Base-by-base conservation (phyloP, 2,329 filamentous ascomycete genomes). In the Fusarium phyllophilum region DNA sequence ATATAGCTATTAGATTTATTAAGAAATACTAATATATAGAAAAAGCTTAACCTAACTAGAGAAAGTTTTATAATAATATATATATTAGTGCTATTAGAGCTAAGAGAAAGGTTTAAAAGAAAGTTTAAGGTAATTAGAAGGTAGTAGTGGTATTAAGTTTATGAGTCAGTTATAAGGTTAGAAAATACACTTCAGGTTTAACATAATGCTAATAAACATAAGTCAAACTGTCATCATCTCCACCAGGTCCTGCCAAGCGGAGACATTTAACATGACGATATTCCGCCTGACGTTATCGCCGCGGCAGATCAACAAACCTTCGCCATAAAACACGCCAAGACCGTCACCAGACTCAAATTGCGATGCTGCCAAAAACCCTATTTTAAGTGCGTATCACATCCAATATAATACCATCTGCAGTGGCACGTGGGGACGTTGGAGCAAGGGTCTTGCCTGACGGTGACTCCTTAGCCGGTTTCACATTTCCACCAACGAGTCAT, bases 391-490 rank as follows among this genome's bases (percentile, higher is more conserved):
- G 29, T 55, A n/a, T 42, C 33, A 59, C 22, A n/a, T 45, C 33
- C 33, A 46, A 26, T 55, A 29, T 49, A 41, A 62, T 22, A 31
- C 24, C 22, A 20, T 44, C 33, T 22, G 15, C 13, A 33, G 12
- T 34, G 15, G 44, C 39, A 52, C 44, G 51, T 69, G 66, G 66
- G 44, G 58, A 41, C 14, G 13, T 18, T 3, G 34, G 18, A 46
- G 22, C 66, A 69, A 52, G 66, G 66, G 34, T 69, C 3, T 20
- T 55, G 46, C 38, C 24, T 26, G 31, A 33, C 51, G 57, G 66
- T 39, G 58, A 49, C 36, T 36, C 65, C 66, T 44, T 46, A 64
- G 58, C 22, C 20, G 39, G 66, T 69, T 69, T 69, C 66, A 69
- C 10, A 14, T 44, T 26, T 31, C 46, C 17, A 39, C 22, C 31